Percentiles rank a stretch among this genome's conserved stretches.
Evolutionary conservation across 2,329 filamentous ascomycete species (phyloP).

Genomic region (Diaporthe citri): DNA sequence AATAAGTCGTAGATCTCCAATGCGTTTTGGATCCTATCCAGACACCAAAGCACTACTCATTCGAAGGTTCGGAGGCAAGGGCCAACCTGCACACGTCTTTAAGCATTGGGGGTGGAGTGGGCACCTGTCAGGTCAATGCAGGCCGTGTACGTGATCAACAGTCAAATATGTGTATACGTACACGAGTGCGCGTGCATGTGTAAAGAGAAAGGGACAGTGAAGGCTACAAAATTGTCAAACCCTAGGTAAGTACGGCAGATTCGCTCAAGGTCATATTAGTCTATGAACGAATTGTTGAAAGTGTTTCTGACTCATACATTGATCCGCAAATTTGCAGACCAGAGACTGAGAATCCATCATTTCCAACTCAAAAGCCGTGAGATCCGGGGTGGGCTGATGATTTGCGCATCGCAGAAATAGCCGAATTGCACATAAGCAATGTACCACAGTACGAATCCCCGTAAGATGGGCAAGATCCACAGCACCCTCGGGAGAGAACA

Average conservation of each 20-base stretch:
- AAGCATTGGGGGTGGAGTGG: neutral
- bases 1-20: neutral
- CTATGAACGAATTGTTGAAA: neutral
- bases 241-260: neutral
- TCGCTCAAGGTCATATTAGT: neutral
- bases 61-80: neutral
- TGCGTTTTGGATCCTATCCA: too few relatives aligned
- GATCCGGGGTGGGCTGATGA: constrained; percentile 9
- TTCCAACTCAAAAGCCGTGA: neutral
- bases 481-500: neutral
- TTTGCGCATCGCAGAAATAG: neutral
- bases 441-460: neutral
- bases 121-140: too few relatives aligned
- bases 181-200: neutral
- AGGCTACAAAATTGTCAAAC: neutral
- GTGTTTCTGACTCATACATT: neutral
- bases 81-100: neutral
- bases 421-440: neutral
- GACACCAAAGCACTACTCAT: too few relatives aligned
- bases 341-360: neutral
- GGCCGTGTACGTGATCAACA: too few relatives aligned
- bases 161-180: neutral
- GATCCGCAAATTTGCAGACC: neutral
- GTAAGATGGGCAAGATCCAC: neutral
- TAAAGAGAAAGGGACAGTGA: neutral